Percentiles rank a stretch among this genome's conserved stretches.
phyloP scores from a whole-genome alignment of 345 rosid genomes.

The Gynandropsis gynandra region DNA sequence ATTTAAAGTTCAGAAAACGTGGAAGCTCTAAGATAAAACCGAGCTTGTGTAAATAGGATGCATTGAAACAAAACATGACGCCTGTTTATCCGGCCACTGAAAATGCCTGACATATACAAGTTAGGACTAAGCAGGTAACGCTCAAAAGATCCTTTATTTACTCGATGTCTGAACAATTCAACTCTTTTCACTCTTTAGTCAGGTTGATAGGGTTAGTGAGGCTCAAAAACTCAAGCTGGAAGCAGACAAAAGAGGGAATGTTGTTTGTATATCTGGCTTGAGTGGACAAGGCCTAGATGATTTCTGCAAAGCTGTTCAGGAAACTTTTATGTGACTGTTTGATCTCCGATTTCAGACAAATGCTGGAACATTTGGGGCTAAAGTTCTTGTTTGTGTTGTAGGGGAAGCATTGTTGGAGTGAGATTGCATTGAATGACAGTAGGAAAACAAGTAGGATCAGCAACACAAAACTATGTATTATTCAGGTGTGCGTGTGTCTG shows the following conservation, averaged over 20 bases:
- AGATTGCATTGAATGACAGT: too few relatives aligned
- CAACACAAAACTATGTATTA: slow-evolving; percentile 7
- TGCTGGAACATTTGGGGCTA: too few relatives aligned
- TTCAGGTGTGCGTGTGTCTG: slow-evolving; percentile 56
- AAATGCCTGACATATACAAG: too few relatives aligned
- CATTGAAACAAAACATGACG: slow-evolving; percentile 16
- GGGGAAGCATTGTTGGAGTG: too few relatives aligned
- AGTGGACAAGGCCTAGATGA: slow-evolving; percentile 70
- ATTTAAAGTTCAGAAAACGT: slow-evolving; percentile 14
- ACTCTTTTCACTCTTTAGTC: slow-evolving; percentile 25
- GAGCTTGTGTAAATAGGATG: slow-evolving; percentile 17
- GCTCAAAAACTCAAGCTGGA: slow-evolving; percentile 53
- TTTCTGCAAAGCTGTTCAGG: slow-evolving; percentile 72
- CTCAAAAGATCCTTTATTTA: too few relatives aligned
- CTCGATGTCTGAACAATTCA: too few relatives aligned
- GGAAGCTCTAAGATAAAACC: background rate
- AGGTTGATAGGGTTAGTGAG: slow-evolving; percentile 73
- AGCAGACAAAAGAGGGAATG: slow-evolving; percentile 57
- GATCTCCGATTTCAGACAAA: too few relatives aligned
- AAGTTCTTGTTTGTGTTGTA: too few relatives aligned
- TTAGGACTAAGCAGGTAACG: too few relatives aligned
- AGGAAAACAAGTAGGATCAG: slow-evolving; percentile 71
- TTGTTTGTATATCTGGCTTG: slow-evolving; percentile 72
- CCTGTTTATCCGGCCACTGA: too few relatives aligned
- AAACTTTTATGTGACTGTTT: too few relatives aligned